phyloP scores from a whole-genome alignment of 1,284 basidiomycete genomes.

The Ustilago sp. region DNA sequence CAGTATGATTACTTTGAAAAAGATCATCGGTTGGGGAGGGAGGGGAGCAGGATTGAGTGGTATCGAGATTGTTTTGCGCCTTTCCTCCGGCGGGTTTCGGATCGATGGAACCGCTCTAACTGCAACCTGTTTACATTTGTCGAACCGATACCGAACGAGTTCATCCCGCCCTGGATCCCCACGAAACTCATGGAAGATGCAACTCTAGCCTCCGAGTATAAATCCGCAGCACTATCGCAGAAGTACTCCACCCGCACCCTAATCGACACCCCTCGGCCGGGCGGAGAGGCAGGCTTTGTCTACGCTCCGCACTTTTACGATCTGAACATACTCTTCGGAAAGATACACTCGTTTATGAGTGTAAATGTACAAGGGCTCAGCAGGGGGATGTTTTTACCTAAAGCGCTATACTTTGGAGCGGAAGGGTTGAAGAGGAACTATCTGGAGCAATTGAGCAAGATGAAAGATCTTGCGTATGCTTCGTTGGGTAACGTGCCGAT shows the following conservation, averaged over 20 bases:
- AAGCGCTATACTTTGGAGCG: slow-evolving; percentile 62
- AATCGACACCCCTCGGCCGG: slow-evolving; percentile 53
- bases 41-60: slow-evolving; percentile 60
- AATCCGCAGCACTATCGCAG: slow-evolving; percentile 31
- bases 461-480: slow-evolving; percentile 38
- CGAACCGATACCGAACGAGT: slow-evolving; percentile 69
- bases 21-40: slow-evolving; percentile 48
- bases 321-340: slow-evolving; percentile 67
- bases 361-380: slow-evolving; percentile 68
- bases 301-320: slow-evolving; percentile 69
- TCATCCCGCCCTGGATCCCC: slow-evolving; percentile 62
- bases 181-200: slow-evolving; percentile 23
- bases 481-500: slow-evolving; percentile 61
- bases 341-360: slow-evolving; percentile 54
- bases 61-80: slow-evolving; percentile 67
- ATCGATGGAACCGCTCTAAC: slow-evolving; percentile 32
- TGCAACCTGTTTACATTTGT: slow-evolving; percentile 39
- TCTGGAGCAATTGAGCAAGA: slow-evolving; percentile 44
- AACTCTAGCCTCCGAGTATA: slow-evolving; percentile 17
- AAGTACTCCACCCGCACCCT: slow-evolving; percentile 46
- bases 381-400: slow-evolving; percentile 60
- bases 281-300: slow-evolving; percentile 44
- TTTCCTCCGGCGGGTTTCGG: slow-evolving; percentile 50
- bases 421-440: slow-evolving; percentile 57
- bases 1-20: slow-evolving; percentile 87